Evolutionary conservation across 2,329 filamentous ascomycete genomes (phyloP).

Genomic region (Diplodia seriata): DNA sequence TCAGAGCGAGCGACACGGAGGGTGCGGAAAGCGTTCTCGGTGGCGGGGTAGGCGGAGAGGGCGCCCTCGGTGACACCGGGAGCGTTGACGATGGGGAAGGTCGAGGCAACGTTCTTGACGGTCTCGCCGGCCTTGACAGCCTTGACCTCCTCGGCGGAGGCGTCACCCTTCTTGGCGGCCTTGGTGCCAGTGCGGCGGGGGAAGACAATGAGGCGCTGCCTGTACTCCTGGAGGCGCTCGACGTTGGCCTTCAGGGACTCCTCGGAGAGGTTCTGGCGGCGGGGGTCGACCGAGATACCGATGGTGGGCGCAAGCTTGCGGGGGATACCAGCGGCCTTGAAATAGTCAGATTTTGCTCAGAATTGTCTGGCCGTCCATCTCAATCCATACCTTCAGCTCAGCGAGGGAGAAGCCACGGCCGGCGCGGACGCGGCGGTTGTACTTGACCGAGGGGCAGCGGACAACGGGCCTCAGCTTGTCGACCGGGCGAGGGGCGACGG

Average conservation of each 20-base stretch:
- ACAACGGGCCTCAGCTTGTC: constrained; percentile 97
- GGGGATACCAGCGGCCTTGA: constrained; percentile 90
- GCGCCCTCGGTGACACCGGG: constrained; percentile 81
- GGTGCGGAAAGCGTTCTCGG: constrained; percentile 85
- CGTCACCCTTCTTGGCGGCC: constrained; percentile 89
- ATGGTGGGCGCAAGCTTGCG: constrained; percentile 93
- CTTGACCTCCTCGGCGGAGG: constrained; percentile 81
- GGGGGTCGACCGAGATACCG: constrained; percentile 95
- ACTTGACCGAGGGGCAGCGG: constrained; percentile 97
- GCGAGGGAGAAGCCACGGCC: constrained; percentile 97
- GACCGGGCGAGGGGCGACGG: constrained; percentile 93
- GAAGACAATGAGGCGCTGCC: constrained; percentile 94
- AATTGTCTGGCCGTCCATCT: not conserved
- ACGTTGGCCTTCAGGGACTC: constrained; percentile 95
- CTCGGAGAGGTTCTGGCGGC: constrained; percentile 96
- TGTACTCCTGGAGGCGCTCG: constrained; percentile 97
- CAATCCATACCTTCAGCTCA: constrained; percentile 88
- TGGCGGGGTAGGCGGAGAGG: constrained; percentile 70
- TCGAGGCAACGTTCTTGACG: constrained; percentile 60
- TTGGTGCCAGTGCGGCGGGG: constrained; percentile 82
- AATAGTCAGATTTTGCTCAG: constrained; percentile 9
- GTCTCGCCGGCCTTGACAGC: constrained; percentile 65
- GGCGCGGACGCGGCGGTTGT: constrained; percentile 96
- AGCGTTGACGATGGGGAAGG: constrained; percentile 76
- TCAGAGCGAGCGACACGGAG: constrained; percentile 86